Conservation (phyloP, 1,139 yeast species). For the Lodderomyces jiufengensis region DNA sequence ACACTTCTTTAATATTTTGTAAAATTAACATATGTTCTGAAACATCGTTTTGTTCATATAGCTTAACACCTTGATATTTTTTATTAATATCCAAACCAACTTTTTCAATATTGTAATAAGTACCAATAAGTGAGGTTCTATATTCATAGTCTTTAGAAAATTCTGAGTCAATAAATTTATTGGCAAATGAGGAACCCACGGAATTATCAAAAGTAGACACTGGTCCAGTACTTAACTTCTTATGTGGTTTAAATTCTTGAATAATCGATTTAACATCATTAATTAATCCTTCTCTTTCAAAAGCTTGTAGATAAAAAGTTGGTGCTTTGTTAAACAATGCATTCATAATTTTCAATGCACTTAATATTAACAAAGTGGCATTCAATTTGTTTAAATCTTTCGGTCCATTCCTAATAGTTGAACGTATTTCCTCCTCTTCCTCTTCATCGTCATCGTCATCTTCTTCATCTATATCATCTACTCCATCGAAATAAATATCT, state of each 20-base stretch:
- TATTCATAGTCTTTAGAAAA: constrained; percentile 29
- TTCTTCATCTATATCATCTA: constrained; percentile 13
- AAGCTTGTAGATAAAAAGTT: constrained; percentile 39
- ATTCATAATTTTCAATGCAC: constrained; percentile 38
- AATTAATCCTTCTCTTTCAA: constrained; percentile 72
- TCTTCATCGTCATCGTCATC: constrained; percentile 14
- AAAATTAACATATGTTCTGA: constrained; percentile 20
- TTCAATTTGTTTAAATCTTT: constrained; percentile 16
- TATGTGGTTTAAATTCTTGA: constrained; percentile 18
- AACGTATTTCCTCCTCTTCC: constrained; percentile 7
- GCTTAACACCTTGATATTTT: constrained; percentile 17
- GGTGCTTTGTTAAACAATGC: constrained; percentile 43
- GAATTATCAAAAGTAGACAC: constrained; percentile 7
- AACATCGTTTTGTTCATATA: constrained; percentile 10
- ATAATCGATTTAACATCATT: constrained; percentile 37
- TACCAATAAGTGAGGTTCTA: constrained; percentile 18
- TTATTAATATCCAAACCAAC: constrained; percentile 21
- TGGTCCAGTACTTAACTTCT: constrained; percentile 8
- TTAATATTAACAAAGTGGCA: constrained; percentile 44
- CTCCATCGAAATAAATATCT: constrained; percentile 3
- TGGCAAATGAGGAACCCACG: constrained; percentile 17
- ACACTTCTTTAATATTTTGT: constrained; percentile 15
- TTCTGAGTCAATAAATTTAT: constrained; percentile 32
- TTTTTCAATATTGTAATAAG: constrained; percentile 19
- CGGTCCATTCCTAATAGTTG: constrained; percentile 5